A percentile compares a stretch with the other conserved stretches of the same genome.
phyloP scores from a whole-genome alignment of 202 grass and related monocot species.

The Hordeum pubiflorum region DNA sequence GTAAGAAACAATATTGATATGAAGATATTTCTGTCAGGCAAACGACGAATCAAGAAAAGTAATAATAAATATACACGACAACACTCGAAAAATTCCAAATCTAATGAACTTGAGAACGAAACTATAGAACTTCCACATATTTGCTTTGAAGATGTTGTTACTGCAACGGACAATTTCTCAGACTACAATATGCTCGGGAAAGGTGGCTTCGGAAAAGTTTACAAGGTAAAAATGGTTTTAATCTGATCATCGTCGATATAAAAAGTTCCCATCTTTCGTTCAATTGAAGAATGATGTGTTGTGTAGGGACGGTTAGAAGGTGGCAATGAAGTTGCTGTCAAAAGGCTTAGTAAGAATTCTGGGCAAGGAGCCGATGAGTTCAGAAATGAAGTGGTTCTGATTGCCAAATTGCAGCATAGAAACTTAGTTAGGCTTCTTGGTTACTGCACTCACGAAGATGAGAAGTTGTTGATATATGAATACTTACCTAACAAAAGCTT shows the following conservation, averaged over 20 bases:
- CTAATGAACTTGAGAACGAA: neutral
- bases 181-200: constrained; percentile 5
- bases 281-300: neutral
- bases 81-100: neutral
- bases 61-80: neutral
- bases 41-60: neutral
- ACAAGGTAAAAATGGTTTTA: constrained; percentile 5
- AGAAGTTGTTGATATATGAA: neutral
- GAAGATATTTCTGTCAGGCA: neutral
- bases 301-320: neutral
- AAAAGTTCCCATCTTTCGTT: neutral
- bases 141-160: constrained; percentile 5
- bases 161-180: constrained; percentile 15
- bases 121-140: neutral
- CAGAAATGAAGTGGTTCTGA: constrained; percentile 1
- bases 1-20: neutral
- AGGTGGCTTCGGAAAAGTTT: constrained; percentile 34
- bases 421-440: constrained; percentile 8
- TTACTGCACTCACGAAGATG: constrained; percentile 4
- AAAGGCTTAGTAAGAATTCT: neutral
- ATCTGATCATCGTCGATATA: neutral
- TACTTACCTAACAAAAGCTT: constrained; percentile 9
- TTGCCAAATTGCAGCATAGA: neutral
- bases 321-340: neutral
- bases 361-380: neutral